Conservation (phyloP, 2,329 filamentous ascomycete species). For the Colletotrichum scovillei region DNA sequence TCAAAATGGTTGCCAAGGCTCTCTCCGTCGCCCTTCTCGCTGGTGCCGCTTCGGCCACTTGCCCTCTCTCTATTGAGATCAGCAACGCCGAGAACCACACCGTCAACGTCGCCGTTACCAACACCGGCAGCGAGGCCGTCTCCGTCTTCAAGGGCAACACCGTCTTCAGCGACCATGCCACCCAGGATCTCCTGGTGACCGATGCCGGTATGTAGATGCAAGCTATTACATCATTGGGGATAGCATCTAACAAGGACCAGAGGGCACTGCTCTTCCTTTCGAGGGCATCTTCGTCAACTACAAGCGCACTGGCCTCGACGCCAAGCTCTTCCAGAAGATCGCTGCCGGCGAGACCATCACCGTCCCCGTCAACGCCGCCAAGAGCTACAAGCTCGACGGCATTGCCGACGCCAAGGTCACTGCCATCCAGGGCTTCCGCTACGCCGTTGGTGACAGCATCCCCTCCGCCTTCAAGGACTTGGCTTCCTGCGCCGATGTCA, state of each 20-base stretch:
- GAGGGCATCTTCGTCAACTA: slow-evolving; percentile 33
- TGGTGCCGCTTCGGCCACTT: slow-evolving; percentile 30
- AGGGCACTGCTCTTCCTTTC: slow-evolving; percentile 29
- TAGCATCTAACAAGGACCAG: background rate
- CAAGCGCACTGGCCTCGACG: slow-evolving; percentile 24
- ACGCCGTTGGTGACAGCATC: slow-evolving; percentile 6
- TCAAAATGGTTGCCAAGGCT: slow-evolving; percentile 30
- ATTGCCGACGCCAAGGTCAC: slow-evolving; percentile 28
- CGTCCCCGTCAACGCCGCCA: slow-evolving; percentile 32
- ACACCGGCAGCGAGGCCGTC: slow-evolving; percentile 30
- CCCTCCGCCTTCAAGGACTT: slow-evolving; percentile 18
- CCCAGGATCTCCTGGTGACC: slow-evolving; percentile 33
- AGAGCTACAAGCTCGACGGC: slow-evolving; percentile 29
- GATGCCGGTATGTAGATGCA: slow-evolving; percentile 16
- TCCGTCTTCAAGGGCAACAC: slow-evolving; percentile 33
- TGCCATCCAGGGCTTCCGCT: slow-evolving; percentile 33
- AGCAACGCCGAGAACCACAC: slow-evolving; percentile 22
- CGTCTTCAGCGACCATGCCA: slow-evolving; percentile 32
- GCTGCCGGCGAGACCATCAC: slow-evolving; percentile 28
- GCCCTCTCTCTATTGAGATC: slow-evolving; percentile 30
- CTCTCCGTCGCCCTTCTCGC: slow-evolving; percentile 29
- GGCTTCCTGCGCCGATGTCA: slow-evolving; percentile 18
- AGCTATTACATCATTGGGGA: background rate
- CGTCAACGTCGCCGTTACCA: slow-evolving; percentile 30
- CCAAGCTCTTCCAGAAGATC: slow-evolving; percentile 29